These are phyloP conservation scores for Fusarium sp. DNA, from an alignment of 2,329 filamentous ascomycete genomes.

Conservation along the genomic window DNA sequence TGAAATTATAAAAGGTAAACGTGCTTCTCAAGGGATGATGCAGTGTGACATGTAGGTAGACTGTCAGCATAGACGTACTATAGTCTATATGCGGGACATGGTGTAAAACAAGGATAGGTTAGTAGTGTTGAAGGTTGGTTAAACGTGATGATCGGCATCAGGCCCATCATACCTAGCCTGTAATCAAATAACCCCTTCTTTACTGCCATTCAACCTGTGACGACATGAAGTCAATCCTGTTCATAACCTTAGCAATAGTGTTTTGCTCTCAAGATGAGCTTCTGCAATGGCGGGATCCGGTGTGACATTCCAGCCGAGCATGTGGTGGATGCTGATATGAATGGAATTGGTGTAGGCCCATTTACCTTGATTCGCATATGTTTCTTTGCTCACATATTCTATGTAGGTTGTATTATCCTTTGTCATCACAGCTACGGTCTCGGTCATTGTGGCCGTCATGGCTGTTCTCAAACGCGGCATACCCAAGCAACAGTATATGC, in stretches of 20 bases:
- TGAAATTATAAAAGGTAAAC: background rate
- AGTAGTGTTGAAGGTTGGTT: background rate
- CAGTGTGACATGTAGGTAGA: background rate
- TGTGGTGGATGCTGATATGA: slow-evolving; percentile 26
- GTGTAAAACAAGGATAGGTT: slow-evolving; percentile 12
- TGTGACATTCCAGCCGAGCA: background rate
- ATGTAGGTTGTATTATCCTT: slow-evolving; percentile 14
- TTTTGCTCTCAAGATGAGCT: background rate
- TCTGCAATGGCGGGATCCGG: slow-evolving; percentile 1
- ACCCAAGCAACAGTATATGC: slow-evolving; percentile 12
- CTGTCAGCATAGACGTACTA: background rate
- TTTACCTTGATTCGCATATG: background rate
- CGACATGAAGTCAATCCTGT: background rate
- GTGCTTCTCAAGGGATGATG: background rate
- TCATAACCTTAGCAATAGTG: background rate
- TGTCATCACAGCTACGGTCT: slow-evolving; percentile 6
- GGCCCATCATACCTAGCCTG: background rate
- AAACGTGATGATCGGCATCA: slow-evolving; percentile 4
- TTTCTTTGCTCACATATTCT: background rate
- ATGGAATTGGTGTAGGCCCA: slow-evolving; percentile 20
- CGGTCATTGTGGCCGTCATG: slow-evolving; percentile 9
- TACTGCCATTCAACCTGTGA: background rate
- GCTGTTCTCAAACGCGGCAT: slow-evolving; percentile 17
- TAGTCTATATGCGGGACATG: background rate
- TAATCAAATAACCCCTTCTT: background rate